Evolutionary conservation across 2,329 filamentous ascomycete species (phyloP).

Genomic region (Zymoseptoria brevis): DNA sequence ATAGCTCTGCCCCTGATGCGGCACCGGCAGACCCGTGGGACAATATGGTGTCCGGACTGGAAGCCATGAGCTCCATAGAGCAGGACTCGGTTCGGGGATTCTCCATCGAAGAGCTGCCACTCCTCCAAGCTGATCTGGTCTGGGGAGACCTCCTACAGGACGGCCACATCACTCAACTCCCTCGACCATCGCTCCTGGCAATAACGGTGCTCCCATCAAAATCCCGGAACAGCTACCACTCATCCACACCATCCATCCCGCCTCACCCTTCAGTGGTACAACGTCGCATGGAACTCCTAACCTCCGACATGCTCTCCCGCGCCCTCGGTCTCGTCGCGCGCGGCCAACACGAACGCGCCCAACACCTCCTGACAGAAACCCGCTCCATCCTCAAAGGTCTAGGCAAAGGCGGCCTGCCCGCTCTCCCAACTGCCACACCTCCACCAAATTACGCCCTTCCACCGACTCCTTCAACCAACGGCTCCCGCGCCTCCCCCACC

Average conservation of each 20-base stretch:
- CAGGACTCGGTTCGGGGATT: constrained; percentile 73
- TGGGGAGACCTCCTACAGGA: constrained; percentile 93
- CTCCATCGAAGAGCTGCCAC: constrained; percentile 87
- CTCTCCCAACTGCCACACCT: constrained; percentile 56
- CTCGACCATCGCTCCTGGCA: constrained; percentile 80
- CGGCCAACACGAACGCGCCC: constrained; percentile 86
- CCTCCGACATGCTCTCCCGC: constrained; percentile 93
- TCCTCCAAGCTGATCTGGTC: constrained; percentile 88
- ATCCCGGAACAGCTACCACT: constrained; percentile 15
- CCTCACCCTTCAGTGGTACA: constrained; percentile 94
- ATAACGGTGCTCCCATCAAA: constrained; percentile 84
- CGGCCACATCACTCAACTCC: constrained; percentile 74
- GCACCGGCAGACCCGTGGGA: constrained; percentile 94
- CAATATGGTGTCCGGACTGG: constrained; percentile 87
- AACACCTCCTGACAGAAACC: constrained; percentile 87
- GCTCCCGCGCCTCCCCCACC: neutral
- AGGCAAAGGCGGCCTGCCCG: constrained; percentile 87
- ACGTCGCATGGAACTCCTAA: constrained; percentile 92
- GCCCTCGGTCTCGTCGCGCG: constrained; percentile 84
- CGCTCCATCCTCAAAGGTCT: constrained; percentile 91
- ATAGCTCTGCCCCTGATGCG: constrained; percentile 72
- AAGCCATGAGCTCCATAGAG: constrained; percentile 81
- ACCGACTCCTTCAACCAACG: constrained; percentile 25
- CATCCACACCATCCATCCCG: constrained; percentile 68
- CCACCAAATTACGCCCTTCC: constrained; percentile 35